A percentile compares a stretch with the other conserved stretches of the same genome.
These are phyloP conservation scores for Takashimella tepidaria DNA, from an alignment of 1,284 basidiomycete genomes.

Conservation along the genomic window DNA sequence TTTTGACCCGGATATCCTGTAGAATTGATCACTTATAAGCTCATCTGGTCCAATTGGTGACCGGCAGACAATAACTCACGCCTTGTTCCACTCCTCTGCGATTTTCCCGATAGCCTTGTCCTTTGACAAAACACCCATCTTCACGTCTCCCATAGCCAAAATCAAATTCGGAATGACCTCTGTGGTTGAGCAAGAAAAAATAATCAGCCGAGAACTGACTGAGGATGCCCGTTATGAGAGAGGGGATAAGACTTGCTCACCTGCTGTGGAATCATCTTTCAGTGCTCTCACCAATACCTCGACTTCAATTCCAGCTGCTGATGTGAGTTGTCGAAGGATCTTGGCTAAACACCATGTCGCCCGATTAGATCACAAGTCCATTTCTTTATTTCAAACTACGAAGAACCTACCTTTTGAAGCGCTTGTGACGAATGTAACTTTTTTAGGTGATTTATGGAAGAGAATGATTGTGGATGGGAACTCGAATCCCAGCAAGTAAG, in stretches of 20 bases:
- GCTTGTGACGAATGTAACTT: constrained; percentile 76
- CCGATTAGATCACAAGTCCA: too few species aligned
- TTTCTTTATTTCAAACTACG: too few species aligned
- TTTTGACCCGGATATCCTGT: constrained; percentile 27
- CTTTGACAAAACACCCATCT: constrained; percentile 45
- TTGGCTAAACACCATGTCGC: constrained; percentile 36
- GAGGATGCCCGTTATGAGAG: too few species aligned
- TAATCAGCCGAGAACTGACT: neutral
- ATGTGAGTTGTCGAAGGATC: constrained; percentile 39
- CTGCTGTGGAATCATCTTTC: constrained; percentile 39
- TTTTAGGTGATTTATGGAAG: constrained; percentile 57
- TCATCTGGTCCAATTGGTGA: neutral
- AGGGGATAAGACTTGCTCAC: too few species aligned
- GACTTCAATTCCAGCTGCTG: constrained; percentile 31
- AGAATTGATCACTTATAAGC: neutral
- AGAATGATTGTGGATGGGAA: constrained; percentile 89
- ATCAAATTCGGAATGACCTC: constrained; percentile 36
- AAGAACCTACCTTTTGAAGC: constrained; percentile 71
- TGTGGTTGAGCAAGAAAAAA: constrained; percentile 6
- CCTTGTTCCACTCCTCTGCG: constrained; percentile 52
- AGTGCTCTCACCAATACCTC: constrained; percentile 34
- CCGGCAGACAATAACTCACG: constrained; percentile 25
- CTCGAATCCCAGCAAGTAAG: constrained; percentile 93
- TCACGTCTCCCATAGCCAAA: constrained; percentile 29
- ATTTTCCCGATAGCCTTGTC: constrained; percentile 46